A percentile compares a stretch with the other conserved stretches of the same genome.
Evolutionary conservation across 1,284 basidiomycete genomes (phyloP).

Genomic region (Pseudozyma tsukubaensis): DNA sequence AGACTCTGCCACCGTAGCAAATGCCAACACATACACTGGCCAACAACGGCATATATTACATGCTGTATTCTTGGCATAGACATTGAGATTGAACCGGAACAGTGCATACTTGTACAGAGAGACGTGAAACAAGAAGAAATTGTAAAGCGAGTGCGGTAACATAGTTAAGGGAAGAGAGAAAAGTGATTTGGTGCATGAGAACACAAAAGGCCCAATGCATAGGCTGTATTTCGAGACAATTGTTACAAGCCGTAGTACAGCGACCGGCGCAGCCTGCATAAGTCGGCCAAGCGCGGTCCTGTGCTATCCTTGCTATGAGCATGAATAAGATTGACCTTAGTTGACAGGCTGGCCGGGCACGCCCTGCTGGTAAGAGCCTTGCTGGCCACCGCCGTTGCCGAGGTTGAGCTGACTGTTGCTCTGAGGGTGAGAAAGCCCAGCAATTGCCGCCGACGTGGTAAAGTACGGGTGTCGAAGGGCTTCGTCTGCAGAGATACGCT

Average conservation of each 20-base stretch:
- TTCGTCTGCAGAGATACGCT: slow-evolving; percentile 90
- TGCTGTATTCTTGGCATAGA: no score
- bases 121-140: not conserved
- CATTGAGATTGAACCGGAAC: slow-evolving; percentile 3
- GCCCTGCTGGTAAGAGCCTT: slow-evolving; percentile 37
- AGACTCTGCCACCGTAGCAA: not conserved
- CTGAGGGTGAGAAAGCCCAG: slow-evolving; percentile 34
- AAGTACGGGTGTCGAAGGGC: slow-evolving; percentile 95
- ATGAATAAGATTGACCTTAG: not conserved
- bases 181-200: not conserved
- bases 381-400: slow-evolving; percentile 48
- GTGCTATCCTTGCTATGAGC: not conserved
- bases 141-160: not conserved
- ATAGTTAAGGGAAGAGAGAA: not conserved
- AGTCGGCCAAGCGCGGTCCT: not conserved
- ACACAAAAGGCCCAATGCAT: no score
- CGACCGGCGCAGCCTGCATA: not conserved
- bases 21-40: slow-evolving; percentile 12
- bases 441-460: slow-evolving; percentile 69
- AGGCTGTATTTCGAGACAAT: no score
- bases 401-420: slow-evolving; percentile 45
- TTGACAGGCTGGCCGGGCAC: slow-evolving; percentile 38
- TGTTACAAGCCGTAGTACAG: not conserved
- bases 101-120: slow-evolving; percentile 46
- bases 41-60: no score